Conservation (phyloP, 2,329 filamentous ascomycete species). For the Aspergillus sp. region DNA sequence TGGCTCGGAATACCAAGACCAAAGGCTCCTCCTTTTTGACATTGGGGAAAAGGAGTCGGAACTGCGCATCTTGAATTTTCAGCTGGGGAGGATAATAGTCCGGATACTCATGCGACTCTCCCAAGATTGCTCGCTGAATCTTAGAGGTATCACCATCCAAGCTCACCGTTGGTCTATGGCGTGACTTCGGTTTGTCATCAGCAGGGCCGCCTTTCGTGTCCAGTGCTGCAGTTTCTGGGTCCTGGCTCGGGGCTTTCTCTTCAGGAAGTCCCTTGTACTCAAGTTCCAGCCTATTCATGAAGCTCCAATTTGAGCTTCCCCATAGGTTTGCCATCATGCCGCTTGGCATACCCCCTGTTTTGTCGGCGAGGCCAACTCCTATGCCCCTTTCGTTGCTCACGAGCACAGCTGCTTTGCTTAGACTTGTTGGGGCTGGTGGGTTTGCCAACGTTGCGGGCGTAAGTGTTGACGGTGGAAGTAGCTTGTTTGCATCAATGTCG, state of each 20-base stretch:
- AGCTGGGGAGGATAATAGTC: conserved; percentile 76
- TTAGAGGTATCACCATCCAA: conserved; percentile 48
- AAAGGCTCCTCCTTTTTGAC: conserved; percentile 76
- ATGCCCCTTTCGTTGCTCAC: conserved; percentile 75
- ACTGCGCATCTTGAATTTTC: conserved; percentile 86
- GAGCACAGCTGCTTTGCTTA: conserved; percentile 82
- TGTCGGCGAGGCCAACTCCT: conserved; percentile 59
- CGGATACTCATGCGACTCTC: conserved; percentile 60
- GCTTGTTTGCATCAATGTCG: conserved; percentile 37
- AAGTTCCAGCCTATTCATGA: conserved; percentile 60
- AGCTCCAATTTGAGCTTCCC: conserved; percentile 83
- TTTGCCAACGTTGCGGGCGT: conserved; percentile 81
- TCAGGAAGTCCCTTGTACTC: conserved; percentile 48
- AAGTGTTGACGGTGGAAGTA: conserved; percentile 59
- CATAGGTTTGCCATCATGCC: conserved; percentile 91
- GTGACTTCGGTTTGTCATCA: conserved; percentile 26
- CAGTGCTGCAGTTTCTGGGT: conserved; percentile 16
- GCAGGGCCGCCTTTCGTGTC: conserved; percentile 22
- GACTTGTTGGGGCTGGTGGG: conserved; percentile 77
- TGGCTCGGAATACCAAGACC: conserved; percentile 87
- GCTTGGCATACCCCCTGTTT: conserved; percentile 71
- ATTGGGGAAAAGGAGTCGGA: conserved; percentile 83
- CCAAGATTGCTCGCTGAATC: conserved; percentile 34
- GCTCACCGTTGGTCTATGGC: conserved; percentile 58
- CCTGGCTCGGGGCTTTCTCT: conserved; percentile 25